Conservation (phyloP, 2,329 filamentous ascomycete genomes). For the Hypoxylon sp. region DNA sequence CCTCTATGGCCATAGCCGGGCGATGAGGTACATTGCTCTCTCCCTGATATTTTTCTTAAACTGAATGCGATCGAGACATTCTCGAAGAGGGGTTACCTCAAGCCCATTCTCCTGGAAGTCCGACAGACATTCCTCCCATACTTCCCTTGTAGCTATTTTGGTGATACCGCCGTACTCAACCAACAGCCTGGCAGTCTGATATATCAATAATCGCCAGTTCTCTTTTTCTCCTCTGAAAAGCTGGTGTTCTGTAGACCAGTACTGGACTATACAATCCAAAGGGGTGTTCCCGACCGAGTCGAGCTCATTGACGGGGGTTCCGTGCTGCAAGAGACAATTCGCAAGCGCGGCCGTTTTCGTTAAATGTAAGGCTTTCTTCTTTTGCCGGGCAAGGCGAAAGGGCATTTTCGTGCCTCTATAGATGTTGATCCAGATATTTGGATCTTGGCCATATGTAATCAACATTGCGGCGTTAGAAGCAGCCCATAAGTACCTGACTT, state of each 20-base stretch:
- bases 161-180: not conserved
- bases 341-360: not conserved
- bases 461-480: not conserved
- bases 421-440: not conserved
- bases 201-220: not conserved
- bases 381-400: not conserved
- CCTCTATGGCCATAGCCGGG: not conserved
- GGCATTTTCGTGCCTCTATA: no score
- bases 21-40: not conserved
- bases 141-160: not conserved
- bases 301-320: not conserved
- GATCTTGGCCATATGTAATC: conserved; percentile 1
- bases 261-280: not conserved
- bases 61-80: not conserved
- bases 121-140: not conserved
- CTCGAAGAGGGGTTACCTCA: not conserved
- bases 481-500: not conserved
- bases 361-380: conserved; percentile 1
- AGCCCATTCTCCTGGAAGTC: not conserved
- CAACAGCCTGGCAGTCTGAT: not conserved
- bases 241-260: not conserved
- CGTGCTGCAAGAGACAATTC: conserved; percentile 5
- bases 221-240: not conserved
- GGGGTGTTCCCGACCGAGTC: not conserved
- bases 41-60: not conserved